Evolutionary conservation across 2,329 filamentous ascomycete species (phyloP), one percentile per base, ranked within the genome.

Genomic region (Penicillium italicum): DNA sequence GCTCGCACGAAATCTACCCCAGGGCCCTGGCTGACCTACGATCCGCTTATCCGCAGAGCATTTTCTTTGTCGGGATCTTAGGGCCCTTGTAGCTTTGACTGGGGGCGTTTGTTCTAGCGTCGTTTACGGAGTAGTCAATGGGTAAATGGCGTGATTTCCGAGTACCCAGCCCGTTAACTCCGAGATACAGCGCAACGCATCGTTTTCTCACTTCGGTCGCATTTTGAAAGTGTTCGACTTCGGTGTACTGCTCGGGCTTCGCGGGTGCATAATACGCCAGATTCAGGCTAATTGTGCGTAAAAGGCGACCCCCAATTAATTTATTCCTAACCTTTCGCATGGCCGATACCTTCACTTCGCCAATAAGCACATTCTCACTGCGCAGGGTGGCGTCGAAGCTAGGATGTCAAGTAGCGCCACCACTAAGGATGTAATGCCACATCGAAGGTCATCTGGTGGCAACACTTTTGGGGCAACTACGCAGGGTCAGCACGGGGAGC

Each of bases 351-450:
- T 31, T 48, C 36, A 51, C 50, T 7, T 40, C 40, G 5, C 60
- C 58, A 43, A 61, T 54, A 20, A 64, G 33, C 22, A 55, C 61
- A 42, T 62, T 62, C 20, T 57, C 55, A 41, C 54, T 56, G 16
- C 43, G 14, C 10, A 28, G 33, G 40, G 33, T 10, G 62, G 60
- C 1, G 34, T 33, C 10, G 28, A 36, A 16, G 16, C 36, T 7
- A 20, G 30, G 7, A 20, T n/a, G 3, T 10, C 42, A 20, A 46
- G 47, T 18, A 33, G 3, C 24, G 50, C 43, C n/a, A 14, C 9
- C 53, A 10, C 53, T 56, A 5, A 57, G 55, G 22, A 62, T 49
- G 22, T 63, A 62, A 49, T 66, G 61, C 59, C 60, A 66, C 62
- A 60, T 61, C 37, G 16, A 64, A 47, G 3, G 41, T 31, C 11